These are phyloP conservation scores for Ambrosia artemisiifolia DNA, from an alignment of 129 eudicot genomes.

Conservation along the genomic window DNA sequence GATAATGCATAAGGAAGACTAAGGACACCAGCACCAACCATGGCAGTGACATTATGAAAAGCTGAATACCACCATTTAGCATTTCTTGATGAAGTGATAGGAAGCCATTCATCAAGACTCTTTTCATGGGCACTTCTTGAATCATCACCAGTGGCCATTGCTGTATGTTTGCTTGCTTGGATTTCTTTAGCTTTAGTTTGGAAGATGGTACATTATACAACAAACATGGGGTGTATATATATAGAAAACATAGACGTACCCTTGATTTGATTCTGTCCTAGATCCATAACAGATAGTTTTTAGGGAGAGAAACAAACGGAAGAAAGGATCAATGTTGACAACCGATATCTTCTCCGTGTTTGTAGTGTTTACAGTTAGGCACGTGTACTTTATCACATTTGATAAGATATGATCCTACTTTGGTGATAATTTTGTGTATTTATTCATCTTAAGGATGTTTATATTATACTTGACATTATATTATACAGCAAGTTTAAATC, in stretches of 20 bases:
- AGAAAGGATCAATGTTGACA: no score
- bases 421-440: no score
- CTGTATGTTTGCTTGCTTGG: background rate
- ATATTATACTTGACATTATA: no score
- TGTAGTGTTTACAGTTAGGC: no score
- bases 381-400: no score
- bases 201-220: background rate
- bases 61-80: constrained; percentile 78
- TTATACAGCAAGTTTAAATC: no score
- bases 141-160: constrained; percentile 17
- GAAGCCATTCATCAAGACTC: constrained; percentile 67
- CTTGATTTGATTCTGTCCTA: background rate
- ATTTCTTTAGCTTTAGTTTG: background rate
- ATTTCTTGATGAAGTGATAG: constrained; percentile 51
- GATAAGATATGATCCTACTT: no score
- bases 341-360: no score
- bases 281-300: background rate
- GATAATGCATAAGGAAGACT: constrained; percentile 71
- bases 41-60: constrained; percentile 77
- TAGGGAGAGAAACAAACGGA: no score
- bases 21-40: constrained; percentile 83
- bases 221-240: background rate
- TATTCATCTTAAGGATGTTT: no score
- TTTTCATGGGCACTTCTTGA: constrained; percentile 38
- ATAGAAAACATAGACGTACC: background rate